Conservation (phyloP, 164 flowering plant species). For the Kalanchoe fedtschenkoi region DNA sequence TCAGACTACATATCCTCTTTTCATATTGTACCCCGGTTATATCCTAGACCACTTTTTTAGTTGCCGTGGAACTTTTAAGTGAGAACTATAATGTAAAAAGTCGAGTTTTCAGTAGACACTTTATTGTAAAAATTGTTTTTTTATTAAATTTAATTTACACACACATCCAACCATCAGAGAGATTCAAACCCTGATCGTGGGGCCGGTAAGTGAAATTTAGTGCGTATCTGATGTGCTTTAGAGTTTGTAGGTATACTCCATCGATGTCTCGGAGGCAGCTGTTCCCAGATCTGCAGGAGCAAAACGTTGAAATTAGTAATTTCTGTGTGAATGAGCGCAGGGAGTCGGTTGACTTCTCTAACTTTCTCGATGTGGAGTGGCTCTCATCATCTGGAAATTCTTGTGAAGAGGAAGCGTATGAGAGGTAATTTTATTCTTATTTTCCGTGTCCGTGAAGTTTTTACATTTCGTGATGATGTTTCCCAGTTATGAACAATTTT, state of each 20-base stretch:
- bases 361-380: constrained; percentile 78
- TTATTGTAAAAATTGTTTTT: too few species aligned
- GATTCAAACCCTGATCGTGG: too few species aligned
- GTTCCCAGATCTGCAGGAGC: constrained; percentile 31
- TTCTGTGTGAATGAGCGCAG: constrained; percentile 32
- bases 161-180: too few species aligned
- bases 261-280: constrained; percentile 36
- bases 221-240: background rate
- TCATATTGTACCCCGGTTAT: too few species aligned
- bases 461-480: too few species aligned
- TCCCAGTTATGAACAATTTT: too few species aligned
- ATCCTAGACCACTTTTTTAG: too few species aligned
- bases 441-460: too few species aligned
- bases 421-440: constrained; percentile 41
- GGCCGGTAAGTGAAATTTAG: background rate
- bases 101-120: background rate
- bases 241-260: constrained; percentile 43
- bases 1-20: too few species aligned
- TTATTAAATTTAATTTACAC: too few species aligned
- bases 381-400: constrained; percentile 91
- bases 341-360: constrained; percentile 47
- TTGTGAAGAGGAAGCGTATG: constrained; percentile 70
- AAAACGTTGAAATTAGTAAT: constrained; percentile 19
- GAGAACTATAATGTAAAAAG: background rate
- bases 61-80: too few species aligned